Base-by-base conservation (phyloP, 108 stramenopile genomes). In the Nitzschia palea region DNA sequence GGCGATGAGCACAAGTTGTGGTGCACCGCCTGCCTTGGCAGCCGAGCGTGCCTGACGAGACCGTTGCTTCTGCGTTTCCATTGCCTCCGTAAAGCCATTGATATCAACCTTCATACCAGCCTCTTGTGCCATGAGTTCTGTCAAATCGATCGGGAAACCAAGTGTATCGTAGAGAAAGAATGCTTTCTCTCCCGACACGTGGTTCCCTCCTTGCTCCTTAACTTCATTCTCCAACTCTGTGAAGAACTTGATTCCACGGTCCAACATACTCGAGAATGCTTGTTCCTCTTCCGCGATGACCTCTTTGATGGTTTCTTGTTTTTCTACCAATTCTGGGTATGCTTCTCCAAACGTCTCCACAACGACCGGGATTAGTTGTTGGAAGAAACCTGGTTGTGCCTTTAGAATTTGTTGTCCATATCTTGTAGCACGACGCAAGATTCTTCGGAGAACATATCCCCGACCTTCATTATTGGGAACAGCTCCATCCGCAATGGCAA, bases 91-190 rank as follows among this genome's bases (percentile, higher is more conserved):
- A 70, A 98, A 99, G 32, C 97, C 97, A 18, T 83, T 71, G 61
- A 67, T 80, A 57, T 99, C 98, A 0, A 99, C 80, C 17, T 62
- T 79, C 65, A 97, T 79, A 6, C 96, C 96, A 31, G 88, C 83
- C 76, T 99, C 98, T 69, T 90, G 89, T 0, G 99, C 99, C 99
- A 99, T 98, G 33, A 96, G 87, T 72, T 95, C 86, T 2, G 97
- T 98, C 74, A 99, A 85, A 63, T 99, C 99, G 45, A 97, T 63
- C 0, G 99, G 99, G 68, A 99, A 99, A 45, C 99, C 99, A 67
- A 98, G 87, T 2, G 97, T 93, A 53, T 96, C 88, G 70, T 98
- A 99, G 37, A 99, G 71, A 66, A 91, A 91, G 82, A 96, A 96
- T 28, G 97, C 97, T 65, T 93, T 89, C 35, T 91, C 82, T 32